Conservation (phyloP, 306 rosid genomes). For the Comarum palustre region DNA sequence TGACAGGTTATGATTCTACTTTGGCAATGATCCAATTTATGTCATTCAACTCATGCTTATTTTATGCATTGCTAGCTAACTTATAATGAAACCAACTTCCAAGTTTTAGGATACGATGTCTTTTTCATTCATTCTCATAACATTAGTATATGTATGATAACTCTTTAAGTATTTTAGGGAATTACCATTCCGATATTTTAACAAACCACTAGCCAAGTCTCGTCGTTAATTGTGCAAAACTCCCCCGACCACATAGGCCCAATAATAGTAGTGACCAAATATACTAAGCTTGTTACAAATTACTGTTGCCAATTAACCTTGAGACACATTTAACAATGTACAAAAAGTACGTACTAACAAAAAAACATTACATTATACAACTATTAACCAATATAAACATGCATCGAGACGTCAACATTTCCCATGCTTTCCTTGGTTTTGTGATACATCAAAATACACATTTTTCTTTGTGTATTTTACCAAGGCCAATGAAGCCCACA, state of each 20-base stretch:
- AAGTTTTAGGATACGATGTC: background rate
- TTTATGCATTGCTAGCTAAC: background rate
- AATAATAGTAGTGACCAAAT: background rate
- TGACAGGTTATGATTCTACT: background rate
- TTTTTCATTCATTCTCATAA: background rate
- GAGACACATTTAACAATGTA: background rate
- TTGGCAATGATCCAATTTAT: background rate
- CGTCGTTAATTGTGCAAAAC: constrained; percentile 25
- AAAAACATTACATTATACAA: background rate
- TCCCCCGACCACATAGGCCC: constrained; percentile 38
- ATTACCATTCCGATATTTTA: background rate
- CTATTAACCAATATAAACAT: constrained; percentile 9
- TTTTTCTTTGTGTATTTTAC: constrained; percentile 32
- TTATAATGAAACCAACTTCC: background rate
- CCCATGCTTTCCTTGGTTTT: constrained; percentile 51
- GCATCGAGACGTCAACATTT: constrained; percentile 46
- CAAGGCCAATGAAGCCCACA: constrained; percentile 18
- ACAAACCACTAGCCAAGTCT: background rate
- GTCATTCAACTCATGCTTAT: background rate
- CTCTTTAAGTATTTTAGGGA: background rate
- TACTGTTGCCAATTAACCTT: background rate
- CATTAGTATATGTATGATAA: background rate
- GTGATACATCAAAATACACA: constrained; percentile 27
- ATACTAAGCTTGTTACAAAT: background rate
- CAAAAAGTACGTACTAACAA: background rate